These are phyloP conservation scores for Globisporangium viniferum DNA, from an alignment of 352 stramenopile genomes.

Conservation along the genomic window DNA sequence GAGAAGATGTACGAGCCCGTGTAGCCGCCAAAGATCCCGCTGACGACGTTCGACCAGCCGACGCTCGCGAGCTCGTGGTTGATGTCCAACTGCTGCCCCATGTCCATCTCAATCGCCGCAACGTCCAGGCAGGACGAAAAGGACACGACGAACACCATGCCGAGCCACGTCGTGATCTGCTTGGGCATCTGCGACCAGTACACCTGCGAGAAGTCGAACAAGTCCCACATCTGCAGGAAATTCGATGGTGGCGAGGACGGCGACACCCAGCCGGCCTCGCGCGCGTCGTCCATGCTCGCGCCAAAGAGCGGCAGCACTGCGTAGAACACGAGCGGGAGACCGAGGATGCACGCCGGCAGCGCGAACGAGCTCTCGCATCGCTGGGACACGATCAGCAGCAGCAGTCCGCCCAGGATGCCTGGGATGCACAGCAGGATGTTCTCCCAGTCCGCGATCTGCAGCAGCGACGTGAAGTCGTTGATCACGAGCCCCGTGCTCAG, in stretches of 20 bases:
- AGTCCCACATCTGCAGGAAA: conserved; percentile 73
- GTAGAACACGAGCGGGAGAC: conserved; percentile 92
- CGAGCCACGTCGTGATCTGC: conserved; percentile 89
- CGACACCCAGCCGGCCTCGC: conserved; percentile 89
- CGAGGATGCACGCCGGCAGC: conserved; percentile 79
- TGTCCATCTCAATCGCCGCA: conserved; percentile 96
- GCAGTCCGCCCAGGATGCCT: conserved; percentile 74
- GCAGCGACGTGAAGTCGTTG: conserved; percentile 83
- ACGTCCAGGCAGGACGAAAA: conserved; percentile 97
- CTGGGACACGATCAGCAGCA: conserved; percentile 82
- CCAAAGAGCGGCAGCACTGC: conserved; percentile 68
- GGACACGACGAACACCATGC: conserved; percentile 97
- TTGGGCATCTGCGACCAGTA: conserved; percentile 87
- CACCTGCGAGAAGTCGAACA: conserved; percentile 92
- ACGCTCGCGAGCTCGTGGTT: conserved; percentile 94
- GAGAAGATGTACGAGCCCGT: conserved; percentile 99
- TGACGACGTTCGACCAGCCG: conserved; percentile 95
- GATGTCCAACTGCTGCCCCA: conserved; percentile 93
- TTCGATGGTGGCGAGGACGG: conserved; percentile 52
- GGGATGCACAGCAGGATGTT: conserved; percentile 84
- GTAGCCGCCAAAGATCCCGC: conserved; percentile 94
- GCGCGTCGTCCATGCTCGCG: conserved; percentile 88
- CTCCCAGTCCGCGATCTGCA: conserved; percentile 58
- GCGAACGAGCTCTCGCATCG: conserved; percentile 76
- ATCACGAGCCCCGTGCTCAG: conserved; percentile 90